Base-by-base conservation (phyloP, 2,329 filamentous ascomycete genomes). In the Colletotrichum plurivorum region DNA sequence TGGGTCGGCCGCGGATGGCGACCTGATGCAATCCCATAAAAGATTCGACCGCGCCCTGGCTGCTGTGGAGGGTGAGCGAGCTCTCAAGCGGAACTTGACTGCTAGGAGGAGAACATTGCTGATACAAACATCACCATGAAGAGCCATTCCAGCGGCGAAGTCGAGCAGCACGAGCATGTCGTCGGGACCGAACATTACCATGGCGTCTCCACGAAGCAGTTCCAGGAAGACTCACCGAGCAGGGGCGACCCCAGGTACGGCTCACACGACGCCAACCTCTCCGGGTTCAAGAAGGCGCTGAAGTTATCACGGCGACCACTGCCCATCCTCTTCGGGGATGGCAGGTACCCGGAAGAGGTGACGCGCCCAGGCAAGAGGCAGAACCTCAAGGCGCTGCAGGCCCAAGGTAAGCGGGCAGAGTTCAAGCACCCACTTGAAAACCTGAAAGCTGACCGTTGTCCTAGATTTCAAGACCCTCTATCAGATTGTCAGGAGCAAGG, bases 401-500 rank as follows among this genome's bases (percentile, higher is more conserved):
- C 84, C 46, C 76, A 83, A 76, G 83, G 87, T 84, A 74, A 59
- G 75, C 56, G 6, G 15, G 43, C 15, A 18, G 6, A 9, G 39
- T 64, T 10, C 31, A 36, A 27, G 71, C 46, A 15, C 2, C 5
- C 76, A 57, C 67, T 74, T 53, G 74, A 64, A 22, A 53, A 15
- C 4, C 10, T 10, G 8, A 10, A 36, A 36, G 31, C 31, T 36
- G 31, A 36, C 31, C 2, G 31, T 36, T 10, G 31, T 10, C 6
- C 10, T 79, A 84, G 92, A 94, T 72, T 76, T 92, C 52, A 86
- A 87, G 73, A 93, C 92, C 0, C 80, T 94, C 18, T 78, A 87
- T 52, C 83, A 87, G 5, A 80, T 94, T 45, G 81, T 93, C 66
- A 85, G 87, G 63, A 84, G 82, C 70, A 90, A 93, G 78, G 78